Conservation (phyloP, 2,329 filamentous ascomycete species). For the Hypoxylon sp. region DNA sequence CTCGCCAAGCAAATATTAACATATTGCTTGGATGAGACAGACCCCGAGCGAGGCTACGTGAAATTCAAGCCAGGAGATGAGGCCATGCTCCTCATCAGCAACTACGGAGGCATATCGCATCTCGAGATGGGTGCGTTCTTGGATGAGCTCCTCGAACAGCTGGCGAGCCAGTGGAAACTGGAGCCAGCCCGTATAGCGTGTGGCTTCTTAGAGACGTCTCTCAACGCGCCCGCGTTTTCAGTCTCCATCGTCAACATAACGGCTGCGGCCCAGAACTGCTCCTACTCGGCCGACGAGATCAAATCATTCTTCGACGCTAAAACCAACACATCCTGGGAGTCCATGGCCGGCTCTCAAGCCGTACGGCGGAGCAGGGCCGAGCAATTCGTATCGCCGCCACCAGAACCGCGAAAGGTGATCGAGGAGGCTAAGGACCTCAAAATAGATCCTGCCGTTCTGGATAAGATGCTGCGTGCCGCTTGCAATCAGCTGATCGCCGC, state of each 20-base stretch:
- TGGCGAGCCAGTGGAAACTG: constrained; percentile 64
- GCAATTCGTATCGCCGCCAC: constrained; percentile 61
- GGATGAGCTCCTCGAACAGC: constrained; percentile 67
- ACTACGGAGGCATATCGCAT: constrained; percentile 72
- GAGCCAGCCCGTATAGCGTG: constrained; percentile 69
- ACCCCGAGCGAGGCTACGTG: constrained; percentile 66
- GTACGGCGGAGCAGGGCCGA: constrained; percentile 57
- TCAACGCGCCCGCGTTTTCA: constrained; percentile 80
- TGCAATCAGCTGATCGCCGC: constrained; percentile 69
- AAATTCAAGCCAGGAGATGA: constrained; percentile 64
- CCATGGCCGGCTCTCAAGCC: constrained; percentile 64
- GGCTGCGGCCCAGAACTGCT: constrained; percentile 61
- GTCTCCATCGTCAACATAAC: constrained; percentile 75
- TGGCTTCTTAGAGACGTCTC: constrained; percentile 78
- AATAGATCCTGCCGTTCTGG: constrained; percentile 67
- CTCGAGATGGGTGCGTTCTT: constrained; percentile 70
- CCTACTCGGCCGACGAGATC: constrained; percentile 68
- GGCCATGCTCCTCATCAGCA: constrained; percentile 69
- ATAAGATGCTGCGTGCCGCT: constrained; percentile 68
- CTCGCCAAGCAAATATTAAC: constrained; percentile 71
- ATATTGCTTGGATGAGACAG: constrained; percentile 71
- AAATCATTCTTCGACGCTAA: constrained; percentile 75
- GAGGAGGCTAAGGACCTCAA: constrained; percentile 61
- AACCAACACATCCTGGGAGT: constrained; percentile 71
- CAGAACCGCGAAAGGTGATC: constrained; percentile 56